phyloP scores from a whole-genome alignment of 129 eudicot species.

The Rutidosis leptorrhynchoides region DNA sequence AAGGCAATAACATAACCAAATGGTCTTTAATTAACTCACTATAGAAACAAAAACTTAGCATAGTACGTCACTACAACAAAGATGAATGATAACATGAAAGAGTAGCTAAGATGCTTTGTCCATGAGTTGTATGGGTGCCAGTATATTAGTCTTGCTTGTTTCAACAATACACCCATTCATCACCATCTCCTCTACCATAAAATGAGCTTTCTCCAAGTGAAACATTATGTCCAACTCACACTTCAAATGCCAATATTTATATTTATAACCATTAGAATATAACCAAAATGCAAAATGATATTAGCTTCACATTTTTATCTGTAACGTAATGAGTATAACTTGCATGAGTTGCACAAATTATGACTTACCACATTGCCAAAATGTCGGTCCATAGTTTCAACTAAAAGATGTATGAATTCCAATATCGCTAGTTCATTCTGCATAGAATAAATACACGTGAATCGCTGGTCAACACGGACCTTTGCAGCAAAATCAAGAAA shows the following conservation, averaged over 20 bases:
- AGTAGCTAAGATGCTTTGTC: constrained; percentile 61
- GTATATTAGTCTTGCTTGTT: constrained; percentile 80
- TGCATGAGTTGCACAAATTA: background rate
- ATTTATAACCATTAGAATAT: background rate
- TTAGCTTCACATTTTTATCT: background rate
- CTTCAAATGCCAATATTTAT: constrained; percentile 30
- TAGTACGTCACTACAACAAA: constrained; percentile 20
- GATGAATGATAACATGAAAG: background rate
- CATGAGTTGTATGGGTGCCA: constrained; percentile 87
- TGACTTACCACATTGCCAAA: constrained; percentile 83
- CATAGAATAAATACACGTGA: constrained; percentile 1
- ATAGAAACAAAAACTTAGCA: background rate
- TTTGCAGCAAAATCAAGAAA: background rate
- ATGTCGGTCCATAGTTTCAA: constrained; percentile 95
- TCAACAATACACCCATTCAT: constrained; percentile 90
- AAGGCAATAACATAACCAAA: background rate
- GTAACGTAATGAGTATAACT: background rate
- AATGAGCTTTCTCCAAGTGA: constrained; percentile 92
- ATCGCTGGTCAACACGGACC: background rate
- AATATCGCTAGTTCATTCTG: constrained; percentile 75
- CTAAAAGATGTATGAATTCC: constrained; percentile 78
- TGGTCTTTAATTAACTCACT: background rate
- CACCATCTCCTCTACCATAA: constrained; percentile 97
- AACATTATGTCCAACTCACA: constrained; percentile 96
- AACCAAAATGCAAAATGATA: constrained; percentile 1